These are phyloP conservation scores for Hypoxylon sp. DNA, from an alignment of 2,329 filamentous ascomycete genomes.

Conservation along the genomic window DNA sequence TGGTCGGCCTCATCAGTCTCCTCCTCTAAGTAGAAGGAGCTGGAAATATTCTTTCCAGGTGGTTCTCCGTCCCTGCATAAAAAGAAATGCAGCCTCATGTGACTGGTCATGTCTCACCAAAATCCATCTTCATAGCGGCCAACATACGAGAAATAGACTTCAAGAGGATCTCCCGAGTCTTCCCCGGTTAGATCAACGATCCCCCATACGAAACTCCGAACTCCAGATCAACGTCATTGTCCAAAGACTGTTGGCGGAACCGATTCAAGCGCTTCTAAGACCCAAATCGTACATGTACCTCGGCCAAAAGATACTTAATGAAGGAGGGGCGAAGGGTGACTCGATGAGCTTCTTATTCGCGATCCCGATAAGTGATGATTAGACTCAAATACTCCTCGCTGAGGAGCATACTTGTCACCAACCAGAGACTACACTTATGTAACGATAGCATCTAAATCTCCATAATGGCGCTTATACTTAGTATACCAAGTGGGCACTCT, in stretches of 20 bases:
- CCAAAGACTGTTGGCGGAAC: constrained; percentile 1
- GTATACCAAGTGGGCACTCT: constrained; percentile 34
- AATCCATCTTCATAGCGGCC: constrained; percentile 9
- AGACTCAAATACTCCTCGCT: constrained; percentile 15
- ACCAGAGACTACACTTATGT: not conserved
- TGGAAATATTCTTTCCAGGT: not conserved
- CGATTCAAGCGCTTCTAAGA: not conserved
- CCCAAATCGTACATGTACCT: constrained; percentile 9
- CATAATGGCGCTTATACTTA: constrained; percentile 21
- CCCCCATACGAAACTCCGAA: constrained; percentile 16
- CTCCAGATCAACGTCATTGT: constrained; percentile 25
- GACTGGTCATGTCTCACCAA: not conserved
- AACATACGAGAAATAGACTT: constrained; percentile 28
- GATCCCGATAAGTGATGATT: constrained; percentile 12
- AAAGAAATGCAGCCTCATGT: constrained; percentile 22
- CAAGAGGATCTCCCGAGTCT: constrained; percentile 19
- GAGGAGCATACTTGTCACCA: constrained; percentile 10
- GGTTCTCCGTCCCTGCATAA: constrained; percentile 6
- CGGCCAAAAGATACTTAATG: constrained; percentile 6
- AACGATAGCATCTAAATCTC: constrained; percentile 18
- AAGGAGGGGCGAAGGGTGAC: constrained; percentile 8
- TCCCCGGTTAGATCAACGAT: constrained; percentile 34
- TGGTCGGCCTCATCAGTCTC: constrained; percentile 9
- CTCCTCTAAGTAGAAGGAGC: constrained; percentile 13
- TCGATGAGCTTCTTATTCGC: constrained; percentile 22